Base-by-base conservation (phyloP, 257 asterid genomes). In the Gentiana straminea region DNA sequence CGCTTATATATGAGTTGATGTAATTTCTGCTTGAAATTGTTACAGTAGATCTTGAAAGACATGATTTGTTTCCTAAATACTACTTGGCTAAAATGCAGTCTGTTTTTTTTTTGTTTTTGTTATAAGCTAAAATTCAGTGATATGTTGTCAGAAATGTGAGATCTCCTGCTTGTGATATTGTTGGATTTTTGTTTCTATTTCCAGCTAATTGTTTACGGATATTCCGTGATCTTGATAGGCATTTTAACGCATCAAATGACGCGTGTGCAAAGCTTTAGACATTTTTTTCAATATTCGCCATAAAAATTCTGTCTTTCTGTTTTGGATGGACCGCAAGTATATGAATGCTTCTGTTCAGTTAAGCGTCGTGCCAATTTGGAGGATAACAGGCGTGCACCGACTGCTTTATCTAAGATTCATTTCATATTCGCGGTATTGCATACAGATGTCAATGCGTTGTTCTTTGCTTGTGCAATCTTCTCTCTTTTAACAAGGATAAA, bases 131-230 rank as follows among this genome's bases (percentile, higher is more conserved):
- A 60, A 43, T 60, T 66, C 39, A 59, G 36, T 53, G 38, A 15
- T 13, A 63, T 36, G 41, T 54, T 51, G 61, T 69, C 54, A 55
- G 43, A 67, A 71, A 57, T 41, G 24, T 65, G 62, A 67, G 58
- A 51, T 68, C 63, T 69, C 79, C 87, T 75, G 82, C 76, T 76
- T 76, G 77, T 72, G 47, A 35, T 63, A 54, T 62, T 68, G 87
- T 94, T 81, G 82, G 84, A 67, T 62, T 65, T 66, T 77, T 74
- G 75, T 83, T 71, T 35, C 63, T 69, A 70, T 71, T 76, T 55
- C 65, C 79, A 69, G 62, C 59, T 61, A 68, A 57, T 1, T 5
- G 34, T 48, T n/a, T 52, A 62, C 7, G 11, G 53, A 62, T 55
- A 59, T 54, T 57, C 64, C 32, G 15, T 35, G 54, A 62, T 50